Percentiles rank a stretch among this genome's conserved stretches.
Evolutionary conservation across 495 filamentous ascomycete species (phyloP).

Genomic region (Penicillium odoratum): DNA sequence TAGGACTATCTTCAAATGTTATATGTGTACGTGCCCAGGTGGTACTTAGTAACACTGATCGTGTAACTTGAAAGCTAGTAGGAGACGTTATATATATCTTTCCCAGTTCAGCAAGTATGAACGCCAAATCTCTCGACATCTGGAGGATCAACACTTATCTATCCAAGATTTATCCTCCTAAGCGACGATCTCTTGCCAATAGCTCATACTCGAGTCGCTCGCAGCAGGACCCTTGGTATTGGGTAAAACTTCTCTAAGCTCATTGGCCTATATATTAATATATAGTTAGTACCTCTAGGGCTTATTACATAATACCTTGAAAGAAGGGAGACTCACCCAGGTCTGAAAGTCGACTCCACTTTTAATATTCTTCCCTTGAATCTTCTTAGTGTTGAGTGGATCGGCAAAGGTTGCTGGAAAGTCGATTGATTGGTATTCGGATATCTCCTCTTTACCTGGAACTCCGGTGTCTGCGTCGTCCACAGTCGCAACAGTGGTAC

Average conservation of each 20-base stretch:
- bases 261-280: slow-evolving; percentile 3
- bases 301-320: background rate
- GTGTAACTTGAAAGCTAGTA: slow-evolving; percentile 4
- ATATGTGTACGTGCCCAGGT: slow-evolving; percentile 4
- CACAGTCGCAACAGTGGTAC: slow-evolving; percentile 3
- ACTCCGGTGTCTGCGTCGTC: slow-evolving; percentile 3
- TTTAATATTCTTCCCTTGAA: background rate
- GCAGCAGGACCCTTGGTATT: background rate
- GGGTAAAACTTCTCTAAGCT: slow-evolving; percentile 3
- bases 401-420: slow-evolving; percentile 3
- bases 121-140: background rate
- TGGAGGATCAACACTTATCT: slow-evolving; percentile 3
- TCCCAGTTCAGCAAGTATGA: slow-evolving; percentile 2
- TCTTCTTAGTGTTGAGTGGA: background rate
- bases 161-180: slow-evolving; percentile 4
- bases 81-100: background rate
- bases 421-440: slow-evolving; percentile 1
- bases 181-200: slow-evolving; percentile 5
- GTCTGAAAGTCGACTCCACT: slow-evolving; percentile 5
- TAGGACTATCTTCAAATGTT: slow-evolving; percentile 2
- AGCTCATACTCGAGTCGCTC: slow-evolving; percentile 1
- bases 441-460: slow-evolving; percentile 2
- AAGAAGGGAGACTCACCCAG: slow-evolving; percentile 6
- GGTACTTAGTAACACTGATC: slow-evolving; percentile 5
- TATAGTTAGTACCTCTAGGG: slow-evolving; percentile 3